These are phyloP conservation scores for Chalaropsis ovoidea DNA, from an alignment of 2,329 filamentous ascomycete species.

Conservation along the genomic window DNA sequence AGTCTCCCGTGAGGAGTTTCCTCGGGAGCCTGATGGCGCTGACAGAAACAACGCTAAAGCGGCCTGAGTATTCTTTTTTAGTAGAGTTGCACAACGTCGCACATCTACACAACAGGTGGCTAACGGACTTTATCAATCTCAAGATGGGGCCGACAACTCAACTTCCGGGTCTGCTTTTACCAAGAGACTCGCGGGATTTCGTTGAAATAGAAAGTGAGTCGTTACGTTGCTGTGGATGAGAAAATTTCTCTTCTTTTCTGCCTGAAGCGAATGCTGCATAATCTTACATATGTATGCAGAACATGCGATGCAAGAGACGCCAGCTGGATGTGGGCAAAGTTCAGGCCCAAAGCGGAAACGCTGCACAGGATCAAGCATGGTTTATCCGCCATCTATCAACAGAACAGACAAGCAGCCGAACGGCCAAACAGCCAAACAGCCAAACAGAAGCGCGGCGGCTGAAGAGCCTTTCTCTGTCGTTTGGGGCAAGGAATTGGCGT, in stretches of 20 bases:
- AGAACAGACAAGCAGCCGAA: too few relatives aligned
- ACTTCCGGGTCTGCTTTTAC: too few relatives aligned
- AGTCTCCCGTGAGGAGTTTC: too few relatives aligned
- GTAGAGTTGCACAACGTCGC: constrained; percentile 6
- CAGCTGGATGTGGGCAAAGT: not conserved
- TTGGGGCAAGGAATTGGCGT: not conserved
- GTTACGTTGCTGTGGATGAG: too few relatives aligned
- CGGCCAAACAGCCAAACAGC: too few relatives aligned
- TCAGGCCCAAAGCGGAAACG: not conserved
- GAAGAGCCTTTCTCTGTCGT: not conserved
- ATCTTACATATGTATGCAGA: not conserved
- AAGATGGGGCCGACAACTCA: not conserved
- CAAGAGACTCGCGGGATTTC: too few relatives aligned
- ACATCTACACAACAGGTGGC: constrained; percentile 1
- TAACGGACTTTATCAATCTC: not conserved
- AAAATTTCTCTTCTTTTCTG: too few relatives aligned
- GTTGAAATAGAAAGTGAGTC: too few relatives aligned
- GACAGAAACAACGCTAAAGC: not conserved
- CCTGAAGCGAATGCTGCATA: not conserved
- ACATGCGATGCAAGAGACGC: not conserved
- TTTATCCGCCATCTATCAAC: not conserved
- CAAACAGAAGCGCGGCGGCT: not conserved
- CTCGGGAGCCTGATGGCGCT: not conserved
- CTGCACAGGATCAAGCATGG: not conserved
- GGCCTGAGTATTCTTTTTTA: not conserved